Evolutionary conservation across 1,284 basidiomycete species (phyloP).

Genomic region (Takashimella tepidaria): DNA sequence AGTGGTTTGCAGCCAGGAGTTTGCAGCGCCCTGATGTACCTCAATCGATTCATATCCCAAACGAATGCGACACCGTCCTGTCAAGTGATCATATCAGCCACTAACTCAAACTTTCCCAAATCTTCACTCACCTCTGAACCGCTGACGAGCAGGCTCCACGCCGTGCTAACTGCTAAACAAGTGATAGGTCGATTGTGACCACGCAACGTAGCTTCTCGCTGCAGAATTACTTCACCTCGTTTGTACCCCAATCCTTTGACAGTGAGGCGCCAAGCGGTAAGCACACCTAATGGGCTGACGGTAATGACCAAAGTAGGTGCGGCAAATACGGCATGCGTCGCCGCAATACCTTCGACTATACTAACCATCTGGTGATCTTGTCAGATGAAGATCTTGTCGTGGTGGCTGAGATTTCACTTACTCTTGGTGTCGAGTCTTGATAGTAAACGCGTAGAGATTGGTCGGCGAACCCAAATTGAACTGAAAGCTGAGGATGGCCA

Average conservation of each 20-base stretch:
- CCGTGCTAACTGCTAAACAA: conserved; percentile 66
- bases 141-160: conserved; percentile 79
- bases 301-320: conserved; percentile 67
- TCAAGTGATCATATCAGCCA: not conserved
- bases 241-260: conserved; percentile 29
- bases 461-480: conserved; percentile 46
- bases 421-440: conserved; percentile 56
- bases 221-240: conserved; percentile 39
- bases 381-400: conserved; percentile 11
- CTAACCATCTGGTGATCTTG: conserved; percentile 57
- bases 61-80: conserved; percentile 73
- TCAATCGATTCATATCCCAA: conserved; percentile 84
- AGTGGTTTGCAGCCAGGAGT: conserved; percentile 58
- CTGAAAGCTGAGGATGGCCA: conserved; percentile 17
- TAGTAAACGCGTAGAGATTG: conserved; percentile 35
- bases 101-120: no score
- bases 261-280: conserved; percentile 68
- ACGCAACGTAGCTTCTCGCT: conserved; percentile 67
- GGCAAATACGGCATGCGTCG: conserved; percentile 70
- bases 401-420: conserved; percentile 35
- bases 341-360: conserved; percentile 66
- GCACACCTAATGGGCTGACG: conserved; percentile 67
- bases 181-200: conserved; percentile 65
- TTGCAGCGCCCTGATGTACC: conserved; percentile 70
- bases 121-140: conserved; percentile 56